A percentile compares a stretch with the other conserved stretches of the same genome.
These are phyloP conservation scores for Ensete glaucum DNA, from an alignment of 176 grass and related monocot genomes.

Conservation along the genomic window DNA sequence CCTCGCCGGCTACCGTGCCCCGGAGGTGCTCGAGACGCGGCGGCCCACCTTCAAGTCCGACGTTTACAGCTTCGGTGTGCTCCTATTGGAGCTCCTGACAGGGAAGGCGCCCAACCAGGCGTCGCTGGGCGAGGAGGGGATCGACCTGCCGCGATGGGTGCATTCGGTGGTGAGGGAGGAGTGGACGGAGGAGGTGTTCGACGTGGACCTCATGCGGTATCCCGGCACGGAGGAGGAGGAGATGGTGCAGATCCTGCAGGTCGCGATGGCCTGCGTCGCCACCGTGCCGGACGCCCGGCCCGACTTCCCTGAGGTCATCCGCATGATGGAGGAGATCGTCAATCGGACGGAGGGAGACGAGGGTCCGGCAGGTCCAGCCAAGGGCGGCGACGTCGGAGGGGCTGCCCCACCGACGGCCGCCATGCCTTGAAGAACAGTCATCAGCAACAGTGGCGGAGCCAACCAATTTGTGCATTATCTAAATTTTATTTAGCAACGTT, in stretches of 20 bases:
- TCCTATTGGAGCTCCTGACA: slow-evolving; percentile 72
- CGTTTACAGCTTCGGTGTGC: slow-evolving; percentile 81
- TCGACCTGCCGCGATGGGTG: slow-evolving; percentile 84
- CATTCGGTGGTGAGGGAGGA: slow-evolving; percentile 93
- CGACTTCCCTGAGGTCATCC: slow-evolving; percentile 34
- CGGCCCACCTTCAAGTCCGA: slow-evolving; percentile 67
- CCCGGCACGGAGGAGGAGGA: slow-evolving; percentile 60
- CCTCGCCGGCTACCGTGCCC: slow-evolving; percentile 50
- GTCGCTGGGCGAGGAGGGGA: slow-evolving; percentile 60
- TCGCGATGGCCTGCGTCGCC: slow-evolving; percentile 76
- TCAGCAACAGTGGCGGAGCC: background rate
- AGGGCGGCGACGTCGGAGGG: background rate
- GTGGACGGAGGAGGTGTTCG: slow-evolving; percentile 97
- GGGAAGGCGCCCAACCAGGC: slow-evolving; percentile 55
- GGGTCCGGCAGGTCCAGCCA: slow-evolving; percentile 25
- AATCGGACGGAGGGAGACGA: slow-evolving; percentile 38
- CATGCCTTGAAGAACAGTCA: background rate
- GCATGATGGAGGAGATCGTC: slow-evolving; percentile 57
- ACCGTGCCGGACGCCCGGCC: slow-evolving; percentile 55
- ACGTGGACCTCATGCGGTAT: slow-evolving; percentile 50
- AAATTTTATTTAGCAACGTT: background rate
- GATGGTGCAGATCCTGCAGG: slow-evolving; percentile 87
- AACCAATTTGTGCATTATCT: background rate
- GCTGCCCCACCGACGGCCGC: background rate
- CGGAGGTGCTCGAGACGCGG: slow-evolving; percentile 61